Base-by-base conservation (phyloP, 1,284 basidiomycete genomes). In the Grifola frondosa region DNA sequence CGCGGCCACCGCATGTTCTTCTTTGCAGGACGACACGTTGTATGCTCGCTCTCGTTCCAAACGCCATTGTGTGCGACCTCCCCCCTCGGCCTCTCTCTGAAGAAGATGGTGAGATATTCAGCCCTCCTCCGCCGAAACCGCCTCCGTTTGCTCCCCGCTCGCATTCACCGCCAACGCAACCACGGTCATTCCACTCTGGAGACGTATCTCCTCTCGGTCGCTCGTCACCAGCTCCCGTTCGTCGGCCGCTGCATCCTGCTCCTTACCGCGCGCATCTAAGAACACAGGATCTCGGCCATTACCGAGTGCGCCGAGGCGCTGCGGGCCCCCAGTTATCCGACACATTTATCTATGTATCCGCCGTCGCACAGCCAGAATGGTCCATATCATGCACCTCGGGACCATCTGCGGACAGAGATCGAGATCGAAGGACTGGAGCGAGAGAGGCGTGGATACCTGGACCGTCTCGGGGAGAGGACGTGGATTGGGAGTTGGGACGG, bases 261-360 rank as follows among this genome's bases (percentile, higher is more conserved):
- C 46, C 57, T 16, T 56, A 62, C 28, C 23, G 42, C 45, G 24
- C 49, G 24, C 17, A 22, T 15, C 35, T 30, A 46, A 46, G 34
- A 54, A 52, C 47, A 34, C 43, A 19, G 48, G 60, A 7, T 60
- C 63, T 16, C 66, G 69, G 23, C 66, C 70, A 17, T 62, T 73
- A 12, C 78, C 79, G 2, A 76, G 70, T 30, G 78, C 71, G 0
- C 79, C 79, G 0, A 71, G 77, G 78, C 78, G n/a, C 53, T 80
- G 13, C 62, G 78, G 30, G 63, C 64, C 13, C 48, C 57, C 47
- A 57, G 44, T 21, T 46, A 29, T 16, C 44, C 57, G 4, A 52
- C 54, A 11, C 57, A 59, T 19, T 35, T 56, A n/a, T 42, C 60
- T 6, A 17, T 42, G 32, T 46, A 41, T 17, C 12, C 21, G 32